Evolutionary conservation across 2,329 filamentous ascomycete species (phyloP).

Genomic region (Cladorrhinum sp.): DNA sequence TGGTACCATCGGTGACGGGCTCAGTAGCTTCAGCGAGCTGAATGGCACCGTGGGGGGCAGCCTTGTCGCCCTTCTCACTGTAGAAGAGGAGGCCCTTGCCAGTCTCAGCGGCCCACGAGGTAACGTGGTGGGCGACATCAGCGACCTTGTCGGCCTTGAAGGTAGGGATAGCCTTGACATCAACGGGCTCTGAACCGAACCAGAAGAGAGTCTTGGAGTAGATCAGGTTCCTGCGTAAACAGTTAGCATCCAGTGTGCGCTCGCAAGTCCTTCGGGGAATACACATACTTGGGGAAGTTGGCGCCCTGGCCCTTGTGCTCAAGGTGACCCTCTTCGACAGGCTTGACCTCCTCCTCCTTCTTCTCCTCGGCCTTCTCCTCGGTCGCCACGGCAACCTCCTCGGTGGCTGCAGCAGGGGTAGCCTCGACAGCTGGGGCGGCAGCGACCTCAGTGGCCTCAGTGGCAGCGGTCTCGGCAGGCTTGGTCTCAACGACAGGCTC

Average conservation of each 20-base stretch:
- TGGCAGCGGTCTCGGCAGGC: constrained; percentile 40
- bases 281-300: constrained; percentile 76
- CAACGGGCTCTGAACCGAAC: constrained; percentile 71
- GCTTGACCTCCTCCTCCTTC: constrained; percentile 42
- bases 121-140: constrained; percentile 70
- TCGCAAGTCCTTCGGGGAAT: not conserved
- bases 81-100: constrained; percentile 94
- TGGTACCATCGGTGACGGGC: constrained; percentile 69
- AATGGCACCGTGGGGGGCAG: constrained; percentile 74
- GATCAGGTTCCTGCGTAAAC: constrained; percentile 67
- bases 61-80: constrained; percentile 83
- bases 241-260: constrained; percentile 1
- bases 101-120: constrained; percentile 87
- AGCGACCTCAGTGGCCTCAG: constrained; percentile 37
- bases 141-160: constrained; percentile 88
- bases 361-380: constrained; percentile 33
- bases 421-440: constrained; percentile 36
- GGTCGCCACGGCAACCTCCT: constrained; percentile 38
- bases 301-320: constrained; percentile 92
- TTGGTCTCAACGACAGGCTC: constrained; percentile 40
- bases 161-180: constrained; percentile 67
- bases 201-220: constrained; percentile 94
- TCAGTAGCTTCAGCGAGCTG: constrained; percentile 72
- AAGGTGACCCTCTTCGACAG: constrained; percentile 75
- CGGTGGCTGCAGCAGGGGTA: constrained; percentile 27